phyloP scores from a whole-genome alignment of 108 stramenopile genomes.

The Skeletonema tropicum region DNA sequence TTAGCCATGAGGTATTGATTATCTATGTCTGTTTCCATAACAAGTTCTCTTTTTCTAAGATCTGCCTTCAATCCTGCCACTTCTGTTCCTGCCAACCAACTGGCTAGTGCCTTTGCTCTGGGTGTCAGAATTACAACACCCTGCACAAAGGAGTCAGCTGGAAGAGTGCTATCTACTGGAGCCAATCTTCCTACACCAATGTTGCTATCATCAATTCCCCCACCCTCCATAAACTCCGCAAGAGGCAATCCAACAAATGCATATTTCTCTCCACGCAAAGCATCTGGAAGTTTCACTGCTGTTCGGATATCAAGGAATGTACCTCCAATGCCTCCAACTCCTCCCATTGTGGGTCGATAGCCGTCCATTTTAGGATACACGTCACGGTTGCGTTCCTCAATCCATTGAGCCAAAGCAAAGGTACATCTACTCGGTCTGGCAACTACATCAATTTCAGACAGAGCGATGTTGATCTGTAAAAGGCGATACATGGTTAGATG shows the following conservation, averaged over 20 bases:
- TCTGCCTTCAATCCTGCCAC: slow-evolving; percentile 84
- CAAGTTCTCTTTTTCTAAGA: slow-evolving; percentile 82
- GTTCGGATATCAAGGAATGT: slow-evolving; percentile 85
- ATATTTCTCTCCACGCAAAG: slow-evolving; percentile 94
- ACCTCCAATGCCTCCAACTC: slow-evolving; percentile 53
- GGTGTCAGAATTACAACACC: slow-evolving; percentile 90
- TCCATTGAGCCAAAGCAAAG: slow-evolving; percentile 89
- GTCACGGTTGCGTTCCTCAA: slow-evolving; percentile 88
- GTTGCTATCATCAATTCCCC: slow-evolving; percentile 72
- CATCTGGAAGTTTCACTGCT: slow-evolving; percentile 93
- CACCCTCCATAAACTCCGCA: slow-evolving; percentile 87
- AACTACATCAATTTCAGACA: slow-evolving; percentile 81
- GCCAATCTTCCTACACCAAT: slow-evolving; percentile 87
- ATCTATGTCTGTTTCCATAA: slow-evolving; percentile 95
- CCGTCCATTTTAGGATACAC: slow-evolving; percentile 90
- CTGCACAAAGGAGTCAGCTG: slow-evolving; percentile 91
- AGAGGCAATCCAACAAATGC: slow-evolving; percentile 93
- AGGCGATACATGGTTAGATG: neutral
- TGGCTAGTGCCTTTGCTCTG: slow-evolving; percentile 86
- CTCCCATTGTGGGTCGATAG: slow-evolving; percentile 72
- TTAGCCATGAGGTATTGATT: slow-evolving; percentile 92
- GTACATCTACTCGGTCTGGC: slow-evolving; percentile 89
- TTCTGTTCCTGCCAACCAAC: slow-evolving; percentile 95
- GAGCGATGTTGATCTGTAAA: slow-evolving; percentile 78
- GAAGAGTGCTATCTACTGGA: slow-evolving; percentile 55